phyloP scores from a whole-genome alignment of 2,329 filamentous ascomycete genomes.

The Metarhizium album region DNA sequence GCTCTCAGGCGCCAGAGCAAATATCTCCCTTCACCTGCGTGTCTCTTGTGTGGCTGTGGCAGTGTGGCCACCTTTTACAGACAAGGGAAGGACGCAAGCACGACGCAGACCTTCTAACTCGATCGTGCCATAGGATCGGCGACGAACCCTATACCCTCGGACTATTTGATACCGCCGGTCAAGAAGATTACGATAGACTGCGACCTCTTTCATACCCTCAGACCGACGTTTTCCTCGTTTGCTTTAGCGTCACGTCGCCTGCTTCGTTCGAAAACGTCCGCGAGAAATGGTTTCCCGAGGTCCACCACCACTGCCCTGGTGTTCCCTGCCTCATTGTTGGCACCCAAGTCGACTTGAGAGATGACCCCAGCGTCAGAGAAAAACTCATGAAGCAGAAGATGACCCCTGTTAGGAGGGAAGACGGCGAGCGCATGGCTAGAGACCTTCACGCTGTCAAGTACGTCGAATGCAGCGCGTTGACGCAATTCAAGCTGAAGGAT shows the following conservation, averaged over 20 bases:
- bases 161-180: slow-evolving; percentile 95
- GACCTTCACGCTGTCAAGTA: slow-evolving; percentile 98
- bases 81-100: not conserved
- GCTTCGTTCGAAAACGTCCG: slow-evolving; percentile 98
- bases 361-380: slow-evolving; percentile 76
- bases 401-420: slow-evolving; percentile 81
- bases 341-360: slow-evolving; percentile 91
- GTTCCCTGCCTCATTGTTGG: slow-evolving; percentile 97
- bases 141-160: slow-evolving; percentile 97
- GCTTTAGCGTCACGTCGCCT: slow-evolving; percentile 95
- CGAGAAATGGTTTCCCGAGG: slow-evolving; percentile 98
- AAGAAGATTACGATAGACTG: slow-evolving; percentile 98
- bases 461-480: slow-evolving; percentile 95
- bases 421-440: slow-evolving; percentile 93
- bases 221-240: slow-evolving; percentile 97
- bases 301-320: slow-evolving; percentile 95
- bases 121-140: slow-evolving; percentile 63
- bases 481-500: slow-evolving; percentile 97
- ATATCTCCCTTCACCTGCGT: not conserved
- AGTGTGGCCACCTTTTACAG: not conserved
- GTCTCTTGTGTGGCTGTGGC: not conserved
- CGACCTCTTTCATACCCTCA: slow-evolving; percentile 95
- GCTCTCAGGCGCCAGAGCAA: not conserved
- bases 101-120: slow-evolving; percentile 5
- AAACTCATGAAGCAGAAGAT: slow-evolving; percentile 96